Percentiles rank a stretch among this genome's conserved stretches.
Conservation (phyloP, 148 eudicot genomes). For the Dysphania ambrosioides region DNA sequence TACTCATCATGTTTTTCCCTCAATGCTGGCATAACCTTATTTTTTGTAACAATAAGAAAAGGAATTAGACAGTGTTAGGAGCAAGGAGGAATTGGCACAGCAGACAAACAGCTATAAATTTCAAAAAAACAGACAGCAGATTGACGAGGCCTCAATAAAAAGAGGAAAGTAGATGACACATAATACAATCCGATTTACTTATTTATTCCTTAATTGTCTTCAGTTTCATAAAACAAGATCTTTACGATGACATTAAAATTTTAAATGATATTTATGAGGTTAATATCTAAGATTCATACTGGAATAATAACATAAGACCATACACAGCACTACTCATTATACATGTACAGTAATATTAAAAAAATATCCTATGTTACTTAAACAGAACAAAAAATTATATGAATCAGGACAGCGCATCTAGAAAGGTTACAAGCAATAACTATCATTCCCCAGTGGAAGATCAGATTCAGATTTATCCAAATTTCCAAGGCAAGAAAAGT, state of each 20-base stretch:
- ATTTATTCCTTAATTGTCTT: background rate
- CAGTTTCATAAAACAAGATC: too few species aligned
- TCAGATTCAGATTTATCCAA: too few species aligned
- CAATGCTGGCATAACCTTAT: conserved; percentile 40
- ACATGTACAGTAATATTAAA: background rate
- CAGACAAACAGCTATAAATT: background rate
- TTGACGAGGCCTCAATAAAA: background rate
- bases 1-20: conserved; percentile 40
- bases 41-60: background rate
- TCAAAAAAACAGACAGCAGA: background rate
- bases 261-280: background rate
- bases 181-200: too few species aligned
- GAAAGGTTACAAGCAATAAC: background rate
- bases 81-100: background rate
- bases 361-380: too few species aligned
- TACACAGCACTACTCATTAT: background rate
- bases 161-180: too few species aligned
- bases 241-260: background rate
- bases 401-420: background rate
- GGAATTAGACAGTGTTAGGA: background rate
- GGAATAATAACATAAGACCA: background rate
- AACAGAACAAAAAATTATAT: conserved; percentile 9
- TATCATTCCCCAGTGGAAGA: background rate
- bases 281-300: background rate
- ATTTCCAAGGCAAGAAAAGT: background rate